Conservation (phyloP, 2,329 filamentous ascomycete genomes). For the Botryotinia narcissicola region DNA sequence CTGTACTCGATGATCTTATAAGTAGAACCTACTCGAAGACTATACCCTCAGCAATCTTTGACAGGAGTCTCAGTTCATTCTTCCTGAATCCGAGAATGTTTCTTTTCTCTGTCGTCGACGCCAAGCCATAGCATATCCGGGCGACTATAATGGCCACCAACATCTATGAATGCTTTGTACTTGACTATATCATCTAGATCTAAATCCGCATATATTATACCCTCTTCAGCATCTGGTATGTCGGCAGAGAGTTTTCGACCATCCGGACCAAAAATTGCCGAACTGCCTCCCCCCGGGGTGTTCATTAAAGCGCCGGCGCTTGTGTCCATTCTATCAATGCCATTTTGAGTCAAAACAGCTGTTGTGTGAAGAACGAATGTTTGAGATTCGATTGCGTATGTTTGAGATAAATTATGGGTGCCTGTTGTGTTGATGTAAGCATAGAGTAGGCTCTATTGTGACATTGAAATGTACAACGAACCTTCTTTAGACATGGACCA, state of each 20-base stretch:
- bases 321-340: background rate
- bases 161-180: slow-evolving; percentile 29
- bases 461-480: slow-evolving; percentile 34
- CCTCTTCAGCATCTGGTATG: slow-evolving; percentile 51
- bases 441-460: background rate
- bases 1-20: background rate
- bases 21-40: background rate
- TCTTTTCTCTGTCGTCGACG: slow-evolving; percentile 25
- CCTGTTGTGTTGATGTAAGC: background rate
- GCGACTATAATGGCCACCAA: slow-evolving; percentile 28
- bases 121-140: slow-evolving; percentile 32
- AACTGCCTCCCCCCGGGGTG: slow-evolving; percentile 48
- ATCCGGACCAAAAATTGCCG: slow-evolving; percentile 54
- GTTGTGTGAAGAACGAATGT: slow-evolving; percentile 55
- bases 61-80: background rate
- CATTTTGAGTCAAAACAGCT: slow-evolving; percentile 47
- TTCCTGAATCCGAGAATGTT: slow-evolving; percentile 10
- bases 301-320: slow-evolving; percentile 39
- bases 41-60: background rate
- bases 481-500: slow-evolving; percentile 30
- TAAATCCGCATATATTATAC: slow-evolving; percentile 49
- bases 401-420: slow-evolving; percentile 51
- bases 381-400: slow-evolving; percentile 56
- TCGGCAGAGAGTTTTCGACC: slow-evolving; percentile 42
- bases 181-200: slow-evolving; percentile 26